Evolutionary conservation across 768 basidiomycete species (phyloP).

Genomic region (Boletus speciosus): DNA sequence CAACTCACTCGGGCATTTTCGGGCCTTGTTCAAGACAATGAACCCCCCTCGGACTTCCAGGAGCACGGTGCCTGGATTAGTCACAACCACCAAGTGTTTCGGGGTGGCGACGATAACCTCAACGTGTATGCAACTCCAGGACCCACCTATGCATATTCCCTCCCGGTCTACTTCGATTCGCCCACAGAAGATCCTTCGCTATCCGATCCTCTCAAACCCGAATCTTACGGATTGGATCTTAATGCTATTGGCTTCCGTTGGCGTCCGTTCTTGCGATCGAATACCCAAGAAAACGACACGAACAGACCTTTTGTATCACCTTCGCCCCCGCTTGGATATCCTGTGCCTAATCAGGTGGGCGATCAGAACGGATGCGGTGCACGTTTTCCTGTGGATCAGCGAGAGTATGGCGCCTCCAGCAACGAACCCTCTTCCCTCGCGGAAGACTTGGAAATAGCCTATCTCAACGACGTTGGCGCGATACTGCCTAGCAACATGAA

Average conservation of each 20-base stretch:
- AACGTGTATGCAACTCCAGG: conserved; percentile 48
- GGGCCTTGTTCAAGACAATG: conserved; percentile 2
- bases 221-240: conserved; percentile 38
- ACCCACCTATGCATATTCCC: conserved; percentile 34
- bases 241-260: conserved; percentile 52
- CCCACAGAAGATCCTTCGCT: conserved; percentile 46
- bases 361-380: conserved; percentile 18
- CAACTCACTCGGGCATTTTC: conserved; percentile 5
- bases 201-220: conserved; percentile 37
- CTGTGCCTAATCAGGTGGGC: conserved; percentile 4
- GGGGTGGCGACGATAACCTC: not conserved
- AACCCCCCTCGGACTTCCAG: conserved; percentile 16
- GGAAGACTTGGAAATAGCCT: conserved; percentile 7
- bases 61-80: not conserved
- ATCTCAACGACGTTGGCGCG: conserved; percentile 1
- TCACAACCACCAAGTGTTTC: not conserved
- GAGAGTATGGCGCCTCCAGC: conserved; percentile 5
- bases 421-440: conserved; percentile 9
- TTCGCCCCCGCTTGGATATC: not conserved
- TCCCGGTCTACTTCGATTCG: conserved; percentile 48
- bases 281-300: conserved; percentile 7
- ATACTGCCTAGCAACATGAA: conserved; percentile 10
- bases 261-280: conserved; percentile 44
- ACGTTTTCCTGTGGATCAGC: conserved; percentile 11
- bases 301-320: not conserved